phyloP scores from a whole-genome alignment of 2,329 filamentous ascomycete genomes.

The Alternaria solani region DNA sequence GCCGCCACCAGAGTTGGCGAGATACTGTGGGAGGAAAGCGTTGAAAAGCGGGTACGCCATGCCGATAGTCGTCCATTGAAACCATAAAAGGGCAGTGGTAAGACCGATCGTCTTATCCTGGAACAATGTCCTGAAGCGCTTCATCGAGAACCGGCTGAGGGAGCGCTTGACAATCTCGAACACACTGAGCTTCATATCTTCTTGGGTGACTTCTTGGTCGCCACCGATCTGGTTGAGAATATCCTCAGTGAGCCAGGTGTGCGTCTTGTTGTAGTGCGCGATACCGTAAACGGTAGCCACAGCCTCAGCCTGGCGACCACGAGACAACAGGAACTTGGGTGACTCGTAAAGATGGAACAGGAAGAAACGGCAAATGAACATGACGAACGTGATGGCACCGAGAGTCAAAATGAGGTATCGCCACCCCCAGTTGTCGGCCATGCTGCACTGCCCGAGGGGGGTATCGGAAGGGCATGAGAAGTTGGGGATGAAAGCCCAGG shows the following conservation, averaged over 20 bases:
- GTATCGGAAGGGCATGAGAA: constrained; percentile 60
- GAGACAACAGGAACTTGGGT: constrained; percentile 80
- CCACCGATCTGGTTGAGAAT: constrained; percentile 64
- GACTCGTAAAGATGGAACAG: constrained; percentile 85
- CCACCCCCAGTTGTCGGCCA: constrained; percentile 74
- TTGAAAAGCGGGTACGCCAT: constrained; percentile 91
- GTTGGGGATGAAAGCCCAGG: constrained; percentile 78
- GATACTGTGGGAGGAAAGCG: constrained; percentile 87
- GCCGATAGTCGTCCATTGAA: constrained; percentile 82
- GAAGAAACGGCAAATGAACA: constrained; percentile 82
- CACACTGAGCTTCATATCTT: constrained; percentile 52
- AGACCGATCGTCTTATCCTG: constrained; percentile 56
- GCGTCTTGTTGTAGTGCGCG: constrained; percentile 70
- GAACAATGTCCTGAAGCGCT: constrained; percentile 72
- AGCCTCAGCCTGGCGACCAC: constrained; percentile 79
- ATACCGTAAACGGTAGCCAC: constrained; percentile 82
- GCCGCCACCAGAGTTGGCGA: constrained; percentile 64
- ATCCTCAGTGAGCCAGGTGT: constrained; percentile 70
- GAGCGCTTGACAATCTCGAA: constrained; percentile 65
- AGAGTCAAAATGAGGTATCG: constrained; percentile 75
- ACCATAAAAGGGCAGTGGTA: constrained; percentile 69
- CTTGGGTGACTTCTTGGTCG: constrained; percentile 52
- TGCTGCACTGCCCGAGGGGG: constrained; percentile 49
- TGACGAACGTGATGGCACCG: constrained; percentile 74
- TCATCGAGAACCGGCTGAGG: constrained; percentile 70